phyloP scores from a whole-genome alignment of 2,329 filamentous ascomycete genomes.

The Emmonsia crescens region DNA sequence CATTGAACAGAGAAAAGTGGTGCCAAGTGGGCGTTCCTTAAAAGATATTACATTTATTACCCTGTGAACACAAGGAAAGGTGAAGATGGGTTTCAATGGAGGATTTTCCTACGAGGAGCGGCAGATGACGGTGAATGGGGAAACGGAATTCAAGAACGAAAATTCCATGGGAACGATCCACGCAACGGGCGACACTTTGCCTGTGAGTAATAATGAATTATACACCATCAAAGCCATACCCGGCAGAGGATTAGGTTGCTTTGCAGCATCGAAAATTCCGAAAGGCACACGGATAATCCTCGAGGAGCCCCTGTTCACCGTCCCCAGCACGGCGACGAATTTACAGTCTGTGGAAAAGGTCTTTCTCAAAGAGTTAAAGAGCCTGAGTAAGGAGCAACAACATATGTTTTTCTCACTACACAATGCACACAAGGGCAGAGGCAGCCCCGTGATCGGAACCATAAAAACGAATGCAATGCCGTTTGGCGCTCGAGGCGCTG shows the following conservation, averaged over 20 bases:
- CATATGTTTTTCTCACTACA: constrained; percentile 5
- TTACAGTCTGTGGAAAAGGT: background rate
- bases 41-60: background rate
- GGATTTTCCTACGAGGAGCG: background rate
- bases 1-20: background rate
- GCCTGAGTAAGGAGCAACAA: constrained; percentile 7
- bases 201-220: background rate
- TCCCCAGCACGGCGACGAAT: constrained; percentile 1
- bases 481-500: background rate
- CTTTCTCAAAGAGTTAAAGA: constrained; percentile 3
- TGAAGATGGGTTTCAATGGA: constrained; percentile 3
- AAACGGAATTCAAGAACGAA: background rate
- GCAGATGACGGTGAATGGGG: background rate
- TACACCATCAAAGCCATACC: constrained; percentile 5
- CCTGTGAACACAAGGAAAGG: background rate
- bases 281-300: constrained; percentile 9
- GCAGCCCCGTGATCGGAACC: constrained; percentile 7
- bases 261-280: constrained; percentile 7
- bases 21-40: background rate
- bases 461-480: constrained; percentile 9
- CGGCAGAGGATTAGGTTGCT: constrained; percentile 5
- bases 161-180: background rate
- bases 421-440: constrained; percentile 4
- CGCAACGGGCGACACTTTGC: background rate
- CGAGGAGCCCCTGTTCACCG: constrained; percentile 5